Conservation (phyloP, 768 basidiomycete species). For the Boletus eberwhitei region DNA sequence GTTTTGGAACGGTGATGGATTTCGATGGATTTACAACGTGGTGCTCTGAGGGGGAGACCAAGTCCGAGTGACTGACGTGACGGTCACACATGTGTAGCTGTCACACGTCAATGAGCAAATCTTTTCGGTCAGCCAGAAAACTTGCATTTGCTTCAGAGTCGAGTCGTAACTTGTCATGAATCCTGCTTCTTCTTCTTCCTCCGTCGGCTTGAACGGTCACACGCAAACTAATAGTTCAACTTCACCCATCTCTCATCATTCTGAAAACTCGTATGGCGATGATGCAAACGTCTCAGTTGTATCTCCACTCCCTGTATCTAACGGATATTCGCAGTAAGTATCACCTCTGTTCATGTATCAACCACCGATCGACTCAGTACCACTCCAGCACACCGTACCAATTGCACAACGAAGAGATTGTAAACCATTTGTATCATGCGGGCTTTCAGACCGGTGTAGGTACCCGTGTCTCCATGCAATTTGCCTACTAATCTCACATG, state of each 20-base stretch:
- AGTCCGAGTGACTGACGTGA: conserved; percentile 19
- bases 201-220: conserved; percentile 49
- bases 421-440: conserved; percentile 73
- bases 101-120: conserved; percentile 21
- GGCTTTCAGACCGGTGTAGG: conserved; percentile 82
- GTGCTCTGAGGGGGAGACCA: conserved; percentile 16
- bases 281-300: conserved; percentile 17
- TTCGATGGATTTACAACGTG: conserved; percentile 21
- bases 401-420: conserved; percentile 71
- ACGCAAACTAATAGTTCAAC: conserved; percentile 48
- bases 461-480: conserved; percentile 20
- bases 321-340: conserved; percentile 63
- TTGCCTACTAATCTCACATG: conserved; percentile 10
- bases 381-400: conserved; percentile 45
- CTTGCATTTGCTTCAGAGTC: not conserved
- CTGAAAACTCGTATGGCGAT: conserved; percentile 38
- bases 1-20: conserved; percentile 43
- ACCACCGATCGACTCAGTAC: conserved; percentile 7
- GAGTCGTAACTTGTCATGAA: conserved; percentile 21
- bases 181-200: conserved; percentile 32
- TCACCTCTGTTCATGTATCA: not conserved
- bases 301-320: conserved; percentile 42
- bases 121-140: conserved; percentile 10
- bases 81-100: conserved; percentile 12
- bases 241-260: conserved; percentile 35